Evolutionary conservation across 2,329 filamentous ascomycete genomes (phyloP), one percentile per base, ranked within the genome.

Genomic region (Hirsutella minnesotensis): DNA sequence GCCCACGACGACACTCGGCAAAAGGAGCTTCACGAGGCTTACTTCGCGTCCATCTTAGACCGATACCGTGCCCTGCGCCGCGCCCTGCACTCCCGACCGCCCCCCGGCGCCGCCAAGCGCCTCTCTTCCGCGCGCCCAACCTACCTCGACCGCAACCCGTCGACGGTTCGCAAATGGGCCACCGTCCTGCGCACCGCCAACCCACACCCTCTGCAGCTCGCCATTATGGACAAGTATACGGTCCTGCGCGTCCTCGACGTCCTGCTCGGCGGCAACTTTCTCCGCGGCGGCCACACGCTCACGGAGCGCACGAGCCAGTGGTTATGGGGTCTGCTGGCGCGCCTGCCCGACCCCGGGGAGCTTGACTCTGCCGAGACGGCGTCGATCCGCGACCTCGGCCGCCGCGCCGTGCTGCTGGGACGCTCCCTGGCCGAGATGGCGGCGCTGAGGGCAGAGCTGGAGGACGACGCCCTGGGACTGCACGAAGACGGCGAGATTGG

Each of bases 311-410:
- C 85, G 4, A 88, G 86, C 46, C 73, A 79, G 15, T 96, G 90
- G 90, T 68, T 86, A 4, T 95, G 88, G 89, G 80, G 83, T 0
- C 62, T 95, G 44, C 67, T 95, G 37, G 86, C 84, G 3, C 75
- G 79, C 44, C 71, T 90, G 45, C 81, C 84, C 1, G 83, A 86
- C 30, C 66, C 77, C 9, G 87, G 87, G 2, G 79, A 85, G 58
- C 66, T 95, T 58, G 77, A 78, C 47, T 83, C 86, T 48, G 75
- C 79, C 36, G 83, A 92, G 54, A 76, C 94, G 27, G 81, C 79
- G 5, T 77, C 79, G 53, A 67, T 95, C 22, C 73, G 90, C 40
- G 86, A 92, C 45, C 60, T 96, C 29, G 88, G 84, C 1, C 86
- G 87, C 61, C 75, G 80, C 49, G 87, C 87, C 1, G 77, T 82